Conservation (phyloP, 2,329 filamentous ascomycete species). For the Penicillium sp. region DNA sequence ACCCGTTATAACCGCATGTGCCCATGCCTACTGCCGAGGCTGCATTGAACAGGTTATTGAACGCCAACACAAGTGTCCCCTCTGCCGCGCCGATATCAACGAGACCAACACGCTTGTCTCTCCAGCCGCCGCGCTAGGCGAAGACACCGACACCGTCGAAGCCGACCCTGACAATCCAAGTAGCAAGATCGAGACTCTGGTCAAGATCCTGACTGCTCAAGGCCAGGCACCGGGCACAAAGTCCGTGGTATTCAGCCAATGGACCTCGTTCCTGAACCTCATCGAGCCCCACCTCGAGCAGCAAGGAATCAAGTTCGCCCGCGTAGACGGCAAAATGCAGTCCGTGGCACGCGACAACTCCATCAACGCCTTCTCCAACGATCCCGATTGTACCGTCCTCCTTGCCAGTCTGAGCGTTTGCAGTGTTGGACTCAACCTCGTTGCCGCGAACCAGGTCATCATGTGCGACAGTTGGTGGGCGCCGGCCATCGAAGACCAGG, state of each 20-base stretch:
- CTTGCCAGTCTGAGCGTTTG: constrained; percentile 80
- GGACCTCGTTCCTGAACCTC: constrained; percentile 74
- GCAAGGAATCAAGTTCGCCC: constrained; percentile 62
- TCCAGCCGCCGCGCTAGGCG: constrained; percentile 59
- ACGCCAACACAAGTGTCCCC: constrained; percentile 75
- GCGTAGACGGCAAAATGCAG: constrained; percentile 79
- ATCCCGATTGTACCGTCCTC: constrained; percentile 69
- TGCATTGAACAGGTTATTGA: constrained; percentile 76
- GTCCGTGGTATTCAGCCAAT: constrained; percentile 79
- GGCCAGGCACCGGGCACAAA: constrained; percentile 66
- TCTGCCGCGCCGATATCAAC: constrained; percentile 71
- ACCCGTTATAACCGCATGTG: constrained; percentile 81
- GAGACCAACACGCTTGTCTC: constrained; percentile 63
- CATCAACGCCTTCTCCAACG: constrained; percentile 64
- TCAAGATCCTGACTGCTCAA: constrained; percentile 71
- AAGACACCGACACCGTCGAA: constrained; percentile 48
- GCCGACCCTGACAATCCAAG: constrained; percentile 67
- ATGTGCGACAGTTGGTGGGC: constrained; percentile 89
- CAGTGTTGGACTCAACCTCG: constrained; percentile 81
- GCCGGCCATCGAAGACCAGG: constrained; percentile 88
- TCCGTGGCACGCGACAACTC: constrained; percentile 68
- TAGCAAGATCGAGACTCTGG: constrained; percentile 77
- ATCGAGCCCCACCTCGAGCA: constrained; percentile 66
- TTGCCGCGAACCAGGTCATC: constrained; percentile 81
- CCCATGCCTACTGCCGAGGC: constrained; percentile 71